Conservation (phyloP, 2,329 filamentous ascomycete genomes). For the Colletotrichum sp. region DNA sequence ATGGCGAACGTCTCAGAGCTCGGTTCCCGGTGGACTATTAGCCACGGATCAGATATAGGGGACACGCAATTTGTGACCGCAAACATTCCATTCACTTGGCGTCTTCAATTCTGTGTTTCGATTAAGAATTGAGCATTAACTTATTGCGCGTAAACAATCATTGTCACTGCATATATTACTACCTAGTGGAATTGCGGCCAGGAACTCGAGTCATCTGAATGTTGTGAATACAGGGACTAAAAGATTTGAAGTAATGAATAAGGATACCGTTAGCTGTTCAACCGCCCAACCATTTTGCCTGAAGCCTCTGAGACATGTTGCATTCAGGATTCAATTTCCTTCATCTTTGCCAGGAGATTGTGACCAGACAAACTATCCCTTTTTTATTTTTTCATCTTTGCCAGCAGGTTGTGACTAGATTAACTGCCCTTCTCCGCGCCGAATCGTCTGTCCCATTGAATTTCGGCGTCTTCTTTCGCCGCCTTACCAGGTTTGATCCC, state of each 20-base stretch:
- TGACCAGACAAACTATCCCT: too few species aligned
- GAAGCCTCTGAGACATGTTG: neutral
- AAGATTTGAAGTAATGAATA: neutral
- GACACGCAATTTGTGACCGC: neutral
- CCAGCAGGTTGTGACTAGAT: neutral
- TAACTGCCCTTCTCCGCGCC: neutral
- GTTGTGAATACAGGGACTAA: neutral
- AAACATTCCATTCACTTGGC: neutral
- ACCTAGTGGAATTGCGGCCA: neutral
- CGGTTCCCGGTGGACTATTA: neutral
- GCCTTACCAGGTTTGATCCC: neutral
- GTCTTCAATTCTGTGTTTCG: neutral
- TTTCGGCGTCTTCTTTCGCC: neutral
- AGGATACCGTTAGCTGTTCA: neutral
- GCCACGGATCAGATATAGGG: neutral
- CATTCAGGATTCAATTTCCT: neutral
- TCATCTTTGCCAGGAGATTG: neutral
- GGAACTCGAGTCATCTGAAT: fast-evolving
- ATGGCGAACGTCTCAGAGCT: neutral
- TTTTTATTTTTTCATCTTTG: neutral
- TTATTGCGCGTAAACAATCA: neutral
- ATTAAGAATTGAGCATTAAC: neutral
- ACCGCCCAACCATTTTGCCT: fast-evolving
- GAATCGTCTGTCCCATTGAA: neutral
- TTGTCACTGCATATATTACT: neutral